Conservation (phyloP, 768 basidiomycete species). For the Leucocoprinus leucothites region DNA sequence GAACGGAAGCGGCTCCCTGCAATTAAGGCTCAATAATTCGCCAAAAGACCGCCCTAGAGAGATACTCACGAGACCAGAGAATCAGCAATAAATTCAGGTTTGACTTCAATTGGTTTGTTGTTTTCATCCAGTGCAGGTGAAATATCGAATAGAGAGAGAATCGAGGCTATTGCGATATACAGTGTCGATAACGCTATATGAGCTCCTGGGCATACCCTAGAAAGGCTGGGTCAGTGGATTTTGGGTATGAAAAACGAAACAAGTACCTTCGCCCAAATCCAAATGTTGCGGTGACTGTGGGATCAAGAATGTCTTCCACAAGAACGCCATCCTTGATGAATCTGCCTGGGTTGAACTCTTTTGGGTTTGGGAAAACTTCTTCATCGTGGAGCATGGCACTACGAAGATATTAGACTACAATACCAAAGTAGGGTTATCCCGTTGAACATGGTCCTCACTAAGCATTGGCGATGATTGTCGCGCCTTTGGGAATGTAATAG, state of each 20-base stretch:
- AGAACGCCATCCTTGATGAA: constrained; percentile 17
- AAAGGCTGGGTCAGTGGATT: background rate
- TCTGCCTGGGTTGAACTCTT: constrained; percentile 19
- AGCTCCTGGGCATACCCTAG: constrained; percentile 11
- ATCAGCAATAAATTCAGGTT: background rate
- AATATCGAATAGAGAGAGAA: constrained; percentile 18
- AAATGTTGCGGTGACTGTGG: constrained; percentile 21
- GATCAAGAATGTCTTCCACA: constrained; percentile 23
- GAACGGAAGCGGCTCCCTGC: background rate
- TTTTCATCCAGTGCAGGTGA: constrained; percentile 10
- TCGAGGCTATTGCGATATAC: constrained; percentile 5
- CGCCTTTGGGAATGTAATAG: constrained; percentile 1
- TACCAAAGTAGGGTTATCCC: background rate
- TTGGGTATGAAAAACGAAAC: background rate
- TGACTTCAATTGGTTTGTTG: background rate
- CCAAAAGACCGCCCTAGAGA: background rate
- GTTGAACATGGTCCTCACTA: background rate
- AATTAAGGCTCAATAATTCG: background rate
- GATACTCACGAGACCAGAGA: constrained; percentile 5
- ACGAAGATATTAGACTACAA: background rate
- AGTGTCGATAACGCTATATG: constrained; percentile 1
- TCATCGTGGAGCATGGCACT: constrained; percentile 23
- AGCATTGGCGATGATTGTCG: background rate
- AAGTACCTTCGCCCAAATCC: constrained; percentile 28
- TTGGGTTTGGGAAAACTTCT: constrained; percentile 16